Evolutionary conservation across 2,329 filamentous ascomycete species (phyloP).

Genomic region (Fusarium vanettenii): DNA sequence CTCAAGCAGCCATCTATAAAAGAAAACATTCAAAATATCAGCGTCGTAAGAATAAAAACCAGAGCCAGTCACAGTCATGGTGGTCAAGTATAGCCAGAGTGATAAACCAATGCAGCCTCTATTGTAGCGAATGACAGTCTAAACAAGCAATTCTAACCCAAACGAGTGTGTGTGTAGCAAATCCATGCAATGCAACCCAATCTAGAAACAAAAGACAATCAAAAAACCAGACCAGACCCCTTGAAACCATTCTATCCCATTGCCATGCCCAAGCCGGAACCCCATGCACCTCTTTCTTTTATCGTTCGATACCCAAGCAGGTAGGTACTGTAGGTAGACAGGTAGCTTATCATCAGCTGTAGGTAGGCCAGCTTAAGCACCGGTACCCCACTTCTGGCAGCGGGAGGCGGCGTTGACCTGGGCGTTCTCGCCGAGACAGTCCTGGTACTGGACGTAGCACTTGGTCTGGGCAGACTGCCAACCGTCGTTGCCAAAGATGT

Average conservation of each 20-base stretch:
- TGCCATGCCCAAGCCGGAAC: neutral
- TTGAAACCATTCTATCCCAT: neutral
- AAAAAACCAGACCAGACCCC: constrained; percentile 1
- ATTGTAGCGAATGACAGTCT: constrained; percentile 31
- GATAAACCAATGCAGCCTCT: constrained; percentile 31
- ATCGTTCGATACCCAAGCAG: neutral
- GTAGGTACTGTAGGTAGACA: neutral
- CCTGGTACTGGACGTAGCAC: constrained; percentile 62
- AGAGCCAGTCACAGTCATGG: neutral
- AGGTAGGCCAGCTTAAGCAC: constrained; percentile 32
- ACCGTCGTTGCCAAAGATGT: constrained; percentile 46
- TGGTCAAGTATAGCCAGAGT: neutral
- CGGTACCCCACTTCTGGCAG: constrained; percentile 53
- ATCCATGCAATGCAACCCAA: constrained; percentile 12
- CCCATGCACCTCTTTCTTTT: constrained; percentile 7
- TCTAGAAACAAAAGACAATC: neutral
- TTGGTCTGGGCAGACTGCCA: constrained; percentile 51
- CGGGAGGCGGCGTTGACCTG: constrained; percentile 51
- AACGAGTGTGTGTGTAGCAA: constrained; percentile 26
- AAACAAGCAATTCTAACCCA: constrained; percentile 18
- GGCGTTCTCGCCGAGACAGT: constrained; percentile 59
- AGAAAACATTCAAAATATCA: neutral
- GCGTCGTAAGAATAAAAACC: neutral
- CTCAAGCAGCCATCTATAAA: neutral
- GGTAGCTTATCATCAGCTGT: neutral